Evolutionary conservation across 805 yeast genomes (phyloP), one percentile per base, ranked within the genome.

Genomic region (Cyberlindnera maritima): DNA sequence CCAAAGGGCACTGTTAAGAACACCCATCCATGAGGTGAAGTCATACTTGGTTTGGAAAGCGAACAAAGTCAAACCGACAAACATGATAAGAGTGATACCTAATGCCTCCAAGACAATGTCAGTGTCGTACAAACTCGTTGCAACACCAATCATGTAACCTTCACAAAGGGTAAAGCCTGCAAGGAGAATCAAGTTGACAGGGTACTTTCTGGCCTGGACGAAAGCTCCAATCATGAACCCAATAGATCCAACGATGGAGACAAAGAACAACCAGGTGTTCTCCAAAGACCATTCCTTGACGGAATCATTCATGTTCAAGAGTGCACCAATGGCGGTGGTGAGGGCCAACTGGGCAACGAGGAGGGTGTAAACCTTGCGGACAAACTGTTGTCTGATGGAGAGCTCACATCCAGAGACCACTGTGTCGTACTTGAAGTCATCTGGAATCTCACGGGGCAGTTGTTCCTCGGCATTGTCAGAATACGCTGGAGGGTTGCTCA

Each of bases 351-450:
- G 97, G 5, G 75, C 66, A 12, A 81, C 64, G 41, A 89, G 72
- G 39, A 90, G 72, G 6, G 88, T 70, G 65, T 88, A 90, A 9
- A 89, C 97, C 60, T 85, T 86, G 49, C 90, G 76, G 55, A 87
- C 70, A 57, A 89, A 89, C 63, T 81, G 75, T 54, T 84, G 86
- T 56, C 96, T 79, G 34, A 89, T 73, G 14, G 85, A 80, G 43
- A 87, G 68, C 48, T 85, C 87, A 66, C 96, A 88, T 28, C 85
- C 81, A 3, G 89, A 79, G 20, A 89, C 95, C 43, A 78, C 76
- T 7, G 85, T 85, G 31, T 85, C 79, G 65, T 83, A 88, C 63
- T 88, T 89, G 78, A 88, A 89, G 65, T 88, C 96, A 56, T 88
- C 86, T 4, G 85, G 83, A 39, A 77, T 59, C 52, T 57, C 49